A percentile compares a stretch with the other conserved stretches of the same genome.
phyloP scores from a whole-genome alignment of 2,329 filamentous ascomycete genomes.

The Stagonosporopsis vannaccii region DNA sequence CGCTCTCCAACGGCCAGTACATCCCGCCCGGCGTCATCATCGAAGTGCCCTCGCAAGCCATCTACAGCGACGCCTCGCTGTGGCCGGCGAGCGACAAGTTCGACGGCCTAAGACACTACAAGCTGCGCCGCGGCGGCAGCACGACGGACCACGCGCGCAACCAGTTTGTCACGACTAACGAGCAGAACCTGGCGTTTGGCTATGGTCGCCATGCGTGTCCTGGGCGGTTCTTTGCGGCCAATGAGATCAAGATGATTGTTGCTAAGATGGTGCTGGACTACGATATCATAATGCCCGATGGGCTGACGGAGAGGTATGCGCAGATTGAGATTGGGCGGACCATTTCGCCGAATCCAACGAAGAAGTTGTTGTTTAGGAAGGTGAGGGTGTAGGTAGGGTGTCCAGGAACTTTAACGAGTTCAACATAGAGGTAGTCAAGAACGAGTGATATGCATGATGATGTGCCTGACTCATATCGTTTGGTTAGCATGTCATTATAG shows the following conservation, averaged over 20 bases:
- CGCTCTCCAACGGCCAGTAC: conserved; percentile 62
- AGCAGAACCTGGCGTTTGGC: conserved; percentile 36
- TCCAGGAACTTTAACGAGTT: too few species aligned
- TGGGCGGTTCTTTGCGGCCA: conserved; percentile 44
- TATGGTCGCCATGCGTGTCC: conserved; percentile 45
- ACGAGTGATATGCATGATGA: too few species aligned
- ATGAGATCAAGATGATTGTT: conserved; percentile 47
- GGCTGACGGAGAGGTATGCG: conserved; percentile 23
- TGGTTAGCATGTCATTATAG: too few species aligned
- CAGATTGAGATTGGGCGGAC: conserved; percentile 24
- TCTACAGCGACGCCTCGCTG: conserved; percentile 33
- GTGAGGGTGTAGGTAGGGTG: conserved; percentile 11
- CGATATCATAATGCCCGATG: conserved; percentile 36
- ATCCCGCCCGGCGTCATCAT: conserved; percentile 47
- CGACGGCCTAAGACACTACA: conserved; percentile 43
- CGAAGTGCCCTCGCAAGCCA: conserved; percentile 39
- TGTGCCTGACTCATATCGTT: too few species aligned
- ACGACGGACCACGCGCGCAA: conserved; percentile 38
- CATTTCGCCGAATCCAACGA: conserved; percentile 21
- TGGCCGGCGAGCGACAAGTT: conserved; percentile 38
- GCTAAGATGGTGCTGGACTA: conserved; percentile 37
- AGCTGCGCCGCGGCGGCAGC: conserved; percentile 35
- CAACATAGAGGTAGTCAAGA: too few species aligned
- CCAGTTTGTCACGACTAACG: conserved; percentile 41
- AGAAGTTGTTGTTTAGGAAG: conserved; percentile 30